phyloP scores from a whole-genome alignment of 2,329 filamentous ascomycete genomes.

The Colletotrichum lentis region DNA sequence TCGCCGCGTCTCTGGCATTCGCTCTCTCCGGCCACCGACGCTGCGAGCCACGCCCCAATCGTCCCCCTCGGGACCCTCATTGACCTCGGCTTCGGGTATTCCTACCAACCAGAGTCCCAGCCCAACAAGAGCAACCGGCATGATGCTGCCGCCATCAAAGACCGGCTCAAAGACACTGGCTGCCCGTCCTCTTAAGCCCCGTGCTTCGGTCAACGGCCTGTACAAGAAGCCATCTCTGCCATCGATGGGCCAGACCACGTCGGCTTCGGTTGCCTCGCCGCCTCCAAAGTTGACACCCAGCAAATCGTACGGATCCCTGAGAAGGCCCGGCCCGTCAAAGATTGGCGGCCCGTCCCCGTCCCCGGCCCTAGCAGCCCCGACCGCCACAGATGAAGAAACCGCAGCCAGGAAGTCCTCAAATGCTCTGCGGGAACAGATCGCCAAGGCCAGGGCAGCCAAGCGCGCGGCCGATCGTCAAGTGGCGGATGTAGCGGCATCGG shows the following conservation, averaged over 20 bases:
- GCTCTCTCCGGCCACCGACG: constrained; percentile 49
- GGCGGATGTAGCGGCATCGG: constrained; percentile 22
- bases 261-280: constrained; percentile 8
- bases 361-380: constrained; percentile 7
- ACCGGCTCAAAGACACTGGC: constrained; percentile 58
- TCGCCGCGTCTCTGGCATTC: constrained; percentile 45
- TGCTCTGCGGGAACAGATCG: constrained; percentile 87
- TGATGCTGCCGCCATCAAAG: constrained; percentile 47
- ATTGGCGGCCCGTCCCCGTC: constrained; percentile 2
- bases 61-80: constrained; percentile 41
- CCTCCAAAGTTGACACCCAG: constrained; percentile 24
- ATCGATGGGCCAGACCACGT: constrained; percentile 44
- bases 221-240: constrained; percentile 64
- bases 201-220: constrained; percentile 62
- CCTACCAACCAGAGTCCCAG: constrained; percentile 49
- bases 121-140: constrained; percentile 48
- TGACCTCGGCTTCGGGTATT: constrained; percentile 47
- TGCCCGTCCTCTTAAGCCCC: constrained; percentile 57
- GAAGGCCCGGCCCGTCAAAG: constrained; percentile 25
- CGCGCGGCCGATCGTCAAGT: constrained; percentile 59
- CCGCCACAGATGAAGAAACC: constrained; percentile 43
- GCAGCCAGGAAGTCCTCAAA: constrained; percentile 72
- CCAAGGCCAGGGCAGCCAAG: constrained; percentile 86
- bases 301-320: constrained; percentile 31
- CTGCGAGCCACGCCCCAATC: constrained; percentile 41